Evolutionary conservation across 129 eudicot genomes (phyloP).

Genomic region (Flaveria bidentis): DNA sequence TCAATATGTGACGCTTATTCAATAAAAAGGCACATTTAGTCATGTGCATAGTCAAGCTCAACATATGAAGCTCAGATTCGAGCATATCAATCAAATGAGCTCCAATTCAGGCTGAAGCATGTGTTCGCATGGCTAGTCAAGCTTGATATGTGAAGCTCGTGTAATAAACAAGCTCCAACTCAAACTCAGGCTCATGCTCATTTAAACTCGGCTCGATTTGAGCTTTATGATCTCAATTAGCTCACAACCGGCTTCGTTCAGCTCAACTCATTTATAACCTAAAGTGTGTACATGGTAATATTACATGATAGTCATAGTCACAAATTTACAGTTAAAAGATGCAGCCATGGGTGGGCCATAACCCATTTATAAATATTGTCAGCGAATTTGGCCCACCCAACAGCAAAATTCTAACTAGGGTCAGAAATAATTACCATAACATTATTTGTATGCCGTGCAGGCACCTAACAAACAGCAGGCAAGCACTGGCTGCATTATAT

Average conservation of each 20-base stretch:
- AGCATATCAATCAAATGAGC: not conserved
- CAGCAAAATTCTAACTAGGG: not conserved
- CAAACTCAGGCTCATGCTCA: too few relatives aligned
- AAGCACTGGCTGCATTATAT: conserved; percentile 63
- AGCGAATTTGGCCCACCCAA: not conserved
- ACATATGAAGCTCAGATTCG: not conserved
- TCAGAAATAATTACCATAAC: not conserved
- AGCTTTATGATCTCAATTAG: not conserved
- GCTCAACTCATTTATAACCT: not conserved
- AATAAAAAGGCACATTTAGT: too few relatives aligned
- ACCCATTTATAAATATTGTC: not conserved
- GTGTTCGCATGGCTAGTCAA: not conserved
- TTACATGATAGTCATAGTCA: not conserved
- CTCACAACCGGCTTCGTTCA: not conserved
- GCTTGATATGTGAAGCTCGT: too few relatives aligned
- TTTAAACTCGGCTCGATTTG: not conserved
- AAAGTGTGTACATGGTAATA: not conserved
- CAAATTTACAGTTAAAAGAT: not conserved
- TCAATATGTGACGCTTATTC: too few relatives aligned
- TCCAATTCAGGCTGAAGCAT: not conserved
- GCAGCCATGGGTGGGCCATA: not conserved
- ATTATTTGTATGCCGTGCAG: conserved; percentile 39
- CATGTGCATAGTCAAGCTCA: not conserved
- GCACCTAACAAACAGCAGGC: conserved; percentile 71
- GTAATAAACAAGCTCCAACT: too few relatives aligned